Base-by-base conservation (phyloP, 1,139 yeast species). In the Diutina neorugosa region DNA sequence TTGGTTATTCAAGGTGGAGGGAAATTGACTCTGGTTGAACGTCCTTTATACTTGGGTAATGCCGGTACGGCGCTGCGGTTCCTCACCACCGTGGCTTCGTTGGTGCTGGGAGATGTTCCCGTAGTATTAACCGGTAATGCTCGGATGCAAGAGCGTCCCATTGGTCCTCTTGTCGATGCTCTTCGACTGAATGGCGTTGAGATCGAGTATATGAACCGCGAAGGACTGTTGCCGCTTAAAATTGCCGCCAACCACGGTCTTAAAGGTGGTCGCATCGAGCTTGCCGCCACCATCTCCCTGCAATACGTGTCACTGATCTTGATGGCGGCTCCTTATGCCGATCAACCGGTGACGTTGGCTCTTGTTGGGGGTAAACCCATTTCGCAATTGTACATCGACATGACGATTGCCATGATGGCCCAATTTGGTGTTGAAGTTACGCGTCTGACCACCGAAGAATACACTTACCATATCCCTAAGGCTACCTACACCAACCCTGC, bases 1-100 rank as follows among this genome's bases (percentile, higher is more conserved):
- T 78, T 93, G 54, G 90, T 91, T 37, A 80, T 93, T 42, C 77
- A 78, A 53, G 98, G 98, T 53, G 96, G 96, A 54, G 98, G 98
- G 52, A 68, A 77, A 41, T 69, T 88, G 57, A 62, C 75, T 51
- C 80, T 87, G 2, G 80, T 86, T 44, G 69, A 72, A 53, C 74
- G 76, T 23, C 86, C 82, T 58, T 74, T 94, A 54, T 93, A 89
- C 67, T 77, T 93, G 57, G 98, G 98, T 55, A 93, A 93, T 65
- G 98, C 99, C 1, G 99, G 99, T 60, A 93, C 99, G 51, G 98
- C 98, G 5, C 88, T 97, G 8, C 80, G 99, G 62, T 94, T 93
- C 67, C 77, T 93, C 62, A 88, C 98, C 3, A 81, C 96, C 1
- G 91, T 93, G 42, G 96, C 96, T 14, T 79, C 96, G 20, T 73